Base-by-base conservation (phyloP, 2,329 filamentous ascomycete genomes). In the Phyllosticta citribraziliensis region DNA sequence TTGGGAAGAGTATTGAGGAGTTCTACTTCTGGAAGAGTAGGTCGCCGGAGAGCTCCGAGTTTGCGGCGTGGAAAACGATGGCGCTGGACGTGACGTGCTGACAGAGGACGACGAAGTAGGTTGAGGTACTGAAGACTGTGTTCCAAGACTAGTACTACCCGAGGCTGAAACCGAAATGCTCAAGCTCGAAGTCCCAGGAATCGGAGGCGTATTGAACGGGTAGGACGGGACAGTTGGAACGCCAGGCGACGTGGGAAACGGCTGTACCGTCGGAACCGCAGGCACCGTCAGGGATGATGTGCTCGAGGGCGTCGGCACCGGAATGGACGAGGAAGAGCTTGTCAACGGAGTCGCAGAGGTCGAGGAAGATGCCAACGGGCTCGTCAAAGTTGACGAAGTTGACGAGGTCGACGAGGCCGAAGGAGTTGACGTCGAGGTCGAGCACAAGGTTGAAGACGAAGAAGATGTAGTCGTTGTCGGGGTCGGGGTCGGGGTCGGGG, bases 171-270 rank as follows among this genome's bases (percentile, higher is more conserved):
- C 40, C 22, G 51, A 52, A 35, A 22, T 54, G 5, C 30, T 62
- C 35, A 52, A 55, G 27, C 57, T 56, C 25, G 61, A 54, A n/a
- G 56, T 60, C 25, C 35, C 27, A 5, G 53, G 53, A 55, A 52
- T 61, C 17, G 54, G 40, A 11, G 40, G 50, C 30, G 58, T 57
- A 52, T 70, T 65, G 52, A 63, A 73, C 30, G 72, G 72, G 60
- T 70, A 73, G 6, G 69, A 65, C 14, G 71, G 71, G 2, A 74
- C 72, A 2, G 68, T 65, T 35, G 61, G 64, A 14, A 58, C 61
- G 20, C 55, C 65, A 35, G 74, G 64, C 35, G 72, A 66, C 62
- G 65, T 70, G 1, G 73, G 73, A 58, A 74, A 75, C 12, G 69
- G 63, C 35, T 71, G 71, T 9, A 74, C 72, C 2, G 71, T 60